phyloP scores from a whole-genome alignment of 345 rosid genomes.

The Eucalyptus albens region DNA sequence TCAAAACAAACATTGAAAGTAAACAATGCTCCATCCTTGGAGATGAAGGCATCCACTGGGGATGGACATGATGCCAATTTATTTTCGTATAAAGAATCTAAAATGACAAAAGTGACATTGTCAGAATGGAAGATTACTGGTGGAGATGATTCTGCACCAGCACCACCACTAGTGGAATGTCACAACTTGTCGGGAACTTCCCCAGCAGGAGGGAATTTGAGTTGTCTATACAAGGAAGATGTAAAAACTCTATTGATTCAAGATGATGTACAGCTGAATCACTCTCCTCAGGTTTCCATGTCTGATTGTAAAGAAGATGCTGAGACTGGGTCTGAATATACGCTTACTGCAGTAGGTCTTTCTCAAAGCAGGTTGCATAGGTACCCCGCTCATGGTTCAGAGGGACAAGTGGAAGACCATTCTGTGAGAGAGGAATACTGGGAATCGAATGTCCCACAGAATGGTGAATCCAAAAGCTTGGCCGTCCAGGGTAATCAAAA shows the following conservation, averaged over 20 bases:
- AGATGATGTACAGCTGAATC: background rate
- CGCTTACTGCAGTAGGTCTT: conserved; percentile 4
- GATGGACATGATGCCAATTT: background rate
- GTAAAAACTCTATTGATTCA: background rate
- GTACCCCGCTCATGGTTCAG: conserved; percentile 1
- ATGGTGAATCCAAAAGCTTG: conserved; percentile 19
- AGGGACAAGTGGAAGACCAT: conserved; percentile 5
- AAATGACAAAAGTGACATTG: background rate
- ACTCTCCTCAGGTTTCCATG: background rate
- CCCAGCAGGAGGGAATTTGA: background rate
- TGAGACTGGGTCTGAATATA: background rate
- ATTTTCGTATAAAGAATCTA: background rate
- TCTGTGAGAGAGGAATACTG: conserved; percentile 20
- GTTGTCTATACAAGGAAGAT: background rate
- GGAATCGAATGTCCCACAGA: conserved; percentile 25
- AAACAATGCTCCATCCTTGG: background rate
- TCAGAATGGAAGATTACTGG: background rate
- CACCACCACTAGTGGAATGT: background rate
- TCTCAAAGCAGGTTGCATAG: background rate
- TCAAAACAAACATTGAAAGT: background rate
- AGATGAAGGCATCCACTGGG: background rate
- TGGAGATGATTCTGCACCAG: background rate
- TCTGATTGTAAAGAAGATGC: conserved; percentile 5
- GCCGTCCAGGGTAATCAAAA: conserved; percentile 18
- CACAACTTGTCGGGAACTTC: background rate